Evolutionary conservation across 1,284 basidiomycete genomes (phyloP).

Genomic region (Cutaneotrichosporon curvatum): DNA sequence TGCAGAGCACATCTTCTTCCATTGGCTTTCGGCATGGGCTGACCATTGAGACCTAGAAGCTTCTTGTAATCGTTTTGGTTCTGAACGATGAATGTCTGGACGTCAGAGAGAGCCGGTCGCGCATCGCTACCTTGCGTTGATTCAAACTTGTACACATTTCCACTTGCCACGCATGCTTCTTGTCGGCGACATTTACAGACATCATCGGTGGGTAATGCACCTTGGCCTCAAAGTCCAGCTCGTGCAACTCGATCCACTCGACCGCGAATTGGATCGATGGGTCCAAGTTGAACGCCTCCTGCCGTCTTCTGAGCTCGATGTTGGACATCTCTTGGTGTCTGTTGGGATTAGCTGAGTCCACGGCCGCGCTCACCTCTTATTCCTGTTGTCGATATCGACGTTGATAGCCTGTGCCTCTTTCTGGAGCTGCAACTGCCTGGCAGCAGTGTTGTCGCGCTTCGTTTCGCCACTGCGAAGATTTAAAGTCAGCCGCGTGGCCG

Average conservation of each 20-base stretch:
- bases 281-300: slow-evolving; percentile 51
- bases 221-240: slow-evolving; percentile 62
- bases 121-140: slow-evolving; percentile 56
- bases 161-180: slow-evolving; percentile 59
- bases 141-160: slow-evolving; percentile 62
- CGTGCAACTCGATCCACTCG: slow-evolving; percentile 67
- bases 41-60: slow-evolving; percentile 62
- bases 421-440: neutral
- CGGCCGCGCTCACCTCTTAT: slow-evolving; percentile 2
- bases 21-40: slow-evolving; percentile 27
- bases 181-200: slow-evolving; percentile 64
- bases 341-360: neutral
- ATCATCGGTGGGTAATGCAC: slow-evolving; percentile 80
- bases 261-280: slow-evolving; percentile 56
- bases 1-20: slow-evolving; percentile 17
- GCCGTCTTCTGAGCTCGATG: slow-evolving; percentile 50
- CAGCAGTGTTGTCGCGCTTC: no score
- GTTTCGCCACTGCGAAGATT: no score
- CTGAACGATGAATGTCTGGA: slow-evolving; percentile 80
- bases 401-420: neutral
- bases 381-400: slow-evolving; percentile 1
- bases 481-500: neutral
- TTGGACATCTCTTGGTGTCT: slow-evolving; percentile 60
- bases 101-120: slow-evolving; percentile 2
- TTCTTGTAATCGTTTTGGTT: slow-evolving; percentile 72